phyloP scores from a whole-genome alignment of 768 basidiomycete genomes.

The Trametes gibbosa region DNA sequence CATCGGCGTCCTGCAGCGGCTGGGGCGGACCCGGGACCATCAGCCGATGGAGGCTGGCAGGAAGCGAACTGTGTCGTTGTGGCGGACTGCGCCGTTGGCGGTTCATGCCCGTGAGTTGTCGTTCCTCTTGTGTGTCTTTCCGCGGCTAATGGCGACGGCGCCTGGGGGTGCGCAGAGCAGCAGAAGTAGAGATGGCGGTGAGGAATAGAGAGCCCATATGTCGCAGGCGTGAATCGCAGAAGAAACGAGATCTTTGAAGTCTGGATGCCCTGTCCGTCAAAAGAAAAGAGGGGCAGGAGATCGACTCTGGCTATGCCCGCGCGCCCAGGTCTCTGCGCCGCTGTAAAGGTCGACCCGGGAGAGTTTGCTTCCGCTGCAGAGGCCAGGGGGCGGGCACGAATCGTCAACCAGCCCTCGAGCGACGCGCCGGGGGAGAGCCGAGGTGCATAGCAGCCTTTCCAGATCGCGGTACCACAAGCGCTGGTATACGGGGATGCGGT shows the following conservation, averaged over 20 bases:
- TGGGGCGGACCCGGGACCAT: constrained; percentile 10
- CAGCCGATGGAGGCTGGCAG: constrained; percentile 15
- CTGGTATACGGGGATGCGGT: constrained; percentile 10
- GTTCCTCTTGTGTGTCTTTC: constrained; percentile 1
- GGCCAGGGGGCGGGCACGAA: constrained; percentile 25
- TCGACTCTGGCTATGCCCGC: neutral
- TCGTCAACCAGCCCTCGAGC: constrained; percentile 23
- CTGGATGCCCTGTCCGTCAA: neutral
- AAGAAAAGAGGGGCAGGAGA: constrained; percentile 4
- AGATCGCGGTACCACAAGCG: constrained; percentile 16
- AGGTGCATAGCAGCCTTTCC: constrained; percentile 19
- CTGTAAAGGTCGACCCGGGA: constrained; percentile 27
- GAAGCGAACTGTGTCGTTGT: constrained; percentile 17
- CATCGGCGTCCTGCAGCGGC: neutral
- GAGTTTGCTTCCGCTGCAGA: constrained; percentile 36
- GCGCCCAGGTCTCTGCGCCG: constrained; percentile 1
- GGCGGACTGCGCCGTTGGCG: constrained; percentile 14
- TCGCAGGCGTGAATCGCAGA: constrained; percentile 7
- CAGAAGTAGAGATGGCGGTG: constrained; percentile 11
- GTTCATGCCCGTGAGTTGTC: constrained; percentile 9
- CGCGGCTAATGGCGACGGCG: constrained; percentile 6
- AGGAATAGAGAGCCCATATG: constrained; percentile 15
- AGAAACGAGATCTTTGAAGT: constrained; percentile 3
- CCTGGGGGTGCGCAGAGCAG: constrained; percentile 6
- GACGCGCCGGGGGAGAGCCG: constrained; percentile 20